Percentiles rank a stretch among this genome's conserved stretches.
Evolutionary conservation across 2,329 filamentous ascomycete species (phyloP).

Genomic region (Aspergillus flavus): DNA sequence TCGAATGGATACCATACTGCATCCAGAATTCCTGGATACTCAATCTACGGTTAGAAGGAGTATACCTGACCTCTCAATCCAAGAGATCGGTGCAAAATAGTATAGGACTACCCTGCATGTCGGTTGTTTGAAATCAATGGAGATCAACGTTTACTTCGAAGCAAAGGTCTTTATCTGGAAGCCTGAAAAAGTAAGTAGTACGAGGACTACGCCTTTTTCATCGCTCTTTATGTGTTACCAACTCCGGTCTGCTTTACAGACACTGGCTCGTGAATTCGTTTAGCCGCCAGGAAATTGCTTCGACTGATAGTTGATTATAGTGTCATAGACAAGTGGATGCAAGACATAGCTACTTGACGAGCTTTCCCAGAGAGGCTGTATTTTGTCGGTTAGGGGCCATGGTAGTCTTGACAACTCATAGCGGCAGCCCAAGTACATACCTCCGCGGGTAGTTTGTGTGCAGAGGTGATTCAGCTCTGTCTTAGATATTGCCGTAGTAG

Average conservation of each 20-base stretch:
- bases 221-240: too few relatives aligned
- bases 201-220: too few relatives aligned
- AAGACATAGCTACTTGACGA: not conserved
- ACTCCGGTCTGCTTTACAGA: not conserved
- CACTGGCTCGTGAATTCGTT: not conserved
- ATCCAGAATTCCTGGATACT: not conserved
- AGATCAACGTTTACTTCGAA: too few relatives aligned
- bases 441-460: not conserved
- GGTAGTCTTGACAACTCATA: not conserved
- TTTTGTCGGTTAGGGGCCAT: not conserved
- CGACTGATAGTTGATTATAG: not conserved
- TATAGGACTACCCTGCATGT: too few relatives aligned
- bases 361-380: not conserved
- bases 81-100: too few relatives aligned
- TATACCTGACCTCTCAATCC: too few relatives aligned
- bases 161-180: too few relatives aligned
- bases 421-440: not conserved
- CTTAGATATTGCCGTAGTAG: not conserved
- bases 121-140: too few relatives aligned
- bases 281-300: not conserved
- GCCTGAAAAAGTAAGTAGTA: too few relatives aligned
- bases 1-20: not conserved
- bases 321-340: not conserved
- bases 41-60: not conserved
- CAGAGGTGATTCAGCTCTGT: not conserved